Percentiles rank a stretch among this genome's conserved stretches.
Conservation (phyloP, 352 stramenopile genomes). For the Stephanocyclus meneghinianus region DNA sequence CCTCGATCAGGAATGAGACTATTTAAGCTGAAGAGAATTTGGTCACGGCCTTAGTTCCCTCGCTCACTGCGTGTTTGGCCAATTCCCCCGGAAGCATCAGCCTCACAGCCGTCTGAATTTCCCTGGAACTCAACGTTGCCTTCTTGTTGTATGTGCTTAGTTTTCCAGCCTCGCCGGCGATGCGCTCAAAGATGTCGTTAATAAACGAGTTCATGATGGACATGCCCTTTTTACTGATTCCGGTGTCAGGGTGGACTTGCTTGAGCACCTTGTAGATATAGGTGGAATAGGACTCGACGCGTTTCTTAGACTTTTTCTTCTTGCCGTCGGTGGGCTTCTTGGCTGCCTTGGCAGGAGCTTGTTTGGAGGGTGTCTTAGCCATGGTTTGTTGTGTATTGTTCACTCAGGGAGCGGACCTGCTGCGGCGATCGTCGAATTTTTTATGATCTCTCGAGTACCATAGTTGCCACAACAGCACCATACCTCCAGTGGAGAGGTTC, state of each 20-base stretch:
- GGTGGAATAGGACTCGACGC: slow-evolving; percentile 83
- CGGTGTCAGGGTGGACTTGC: slow-evolving; percentile 95
- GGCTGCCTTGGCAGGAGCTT: slow-evolving; percentile 74
- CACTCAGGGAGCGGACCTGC: slow-evolving; percentile 88
- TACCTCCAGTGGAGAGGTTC: too few relatives aligned
- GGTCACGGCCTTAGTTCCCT: slow-evolving; percentile 90
- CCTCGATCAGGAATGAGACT: background rate
- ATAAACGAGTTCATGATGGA: slow-evolving; percentile 18
- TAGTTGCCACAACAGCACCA: too few relatives aligned
- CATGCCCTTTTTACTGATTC: slow-evolving; percentile 95
- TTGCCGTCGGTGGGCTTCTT: slow-evolving; percentile 29
- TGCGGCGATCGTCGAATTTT: slow-evolving; percentile 87
- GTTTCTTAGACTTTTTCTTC: slow-evolving; percentile 77
- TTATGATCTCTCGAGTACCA: slow-evolving; percentile 58
- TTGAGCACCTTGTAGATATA: slow-evolving; percentile 89
- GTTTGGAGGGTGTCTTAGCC: slow-evolving; percentile 95
- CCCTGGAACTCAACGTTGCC: slow-evolving; percentile 91
- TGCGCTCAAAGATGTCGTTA: slow-evolving; percentile 83
- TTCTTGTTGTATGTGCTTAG: slow-evolving; percentile 95
- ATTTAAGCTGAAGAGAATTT: slow-evolving; percentile 7
- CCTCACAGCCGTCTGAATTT: slow-evolving; percentile 96
- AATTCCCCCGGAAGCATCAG: slow-evolving; percentile 95
- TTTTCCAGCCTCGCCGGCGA: slow-evolving; percentile 92
- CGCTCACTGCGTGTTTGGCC: slow-evolving; percentile 94
- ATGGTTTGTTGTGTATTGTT: slow-evolving; percentile 68